Base-by-base conservation (phyloP, 768 basidiomycete genomes). In the Tylopilus balloui region DNA sequence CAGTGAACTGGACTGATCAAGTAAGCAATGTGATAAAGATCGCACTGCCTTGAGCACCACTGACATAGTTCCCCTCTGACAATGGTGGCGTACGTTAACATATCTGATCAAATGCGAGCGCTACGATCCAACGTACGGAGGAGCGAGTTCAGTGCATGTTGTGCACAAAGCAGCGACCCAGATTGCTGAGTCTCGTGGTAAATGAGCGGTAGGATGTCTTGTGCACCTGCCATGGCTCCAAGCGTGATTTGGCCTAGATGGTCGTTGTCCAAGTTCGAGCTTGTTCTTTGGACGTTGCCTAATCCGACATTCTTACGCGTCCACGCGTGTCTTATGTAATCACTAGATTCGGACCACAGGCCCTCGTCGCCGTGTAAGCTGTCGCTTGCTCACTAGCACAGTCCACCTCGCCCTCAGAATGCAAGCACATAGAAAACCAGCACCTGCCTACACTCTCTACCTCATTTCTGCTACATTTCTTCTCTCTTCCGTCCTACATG, bases 101-200 rank as follows among this genome's bases (percentile, higher is more conserved):
- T 50, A 74, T 72, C 68, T 73, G 75, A 64, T 73, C 71, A 51
- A 70, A 72, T 57, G 11, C 34, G 25, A 20, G 29, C 76, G 75
- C 75, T 44, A 35, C 45, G 47, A 45, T 51, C 43, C 37, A n/a
- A 62, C 61, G 38, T 58, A 91, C 89, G 89, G 25, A 92, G 73
- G 17, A 92, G 73, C 15, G 79, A 79, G 63, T 92, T 92, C 27
- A 92, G 73, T 8, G 90, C 88, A 69, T 92, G 88, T 61, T 92
- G 89, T 12, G 89, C 90, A 63, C 90, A 92, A 25, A 92, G 77
- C 79, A 87, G 87, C 3, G 88, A 89, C 20, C 87, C 88, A 48
- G 69, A 54, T 62, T 90, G 78, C 65, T 92, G 89, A 52, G 65
- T 78, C 62, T 92, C 88, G 66, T 90, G 87, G 64, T 91, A 91